Evolutionary conservation across 345 rosid genomes (phyloP).

Genomic region (Boechera retrofracta): DNA sequence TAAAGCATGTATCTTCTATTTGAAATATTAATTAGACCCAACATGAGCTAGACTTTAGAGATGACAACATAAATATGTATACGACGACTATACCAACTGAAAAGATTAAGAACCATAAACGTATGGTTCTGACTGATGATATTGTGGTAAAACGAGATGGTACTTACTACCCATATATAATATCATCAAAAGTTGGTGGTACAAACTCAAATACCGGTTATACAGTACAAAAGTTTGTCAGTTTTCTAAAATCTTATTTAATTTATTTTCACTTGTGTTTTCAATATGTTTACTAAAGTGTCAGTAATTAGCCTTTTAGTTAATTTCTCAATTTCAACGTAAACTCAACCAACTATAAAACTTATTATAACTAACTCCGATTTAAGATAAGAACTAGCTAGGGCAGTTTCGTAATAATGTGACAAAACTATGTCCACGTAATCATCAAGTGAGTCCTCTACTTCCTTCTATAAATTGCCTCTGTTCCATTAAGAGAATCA

Average conservation of each 20-base stretch:
- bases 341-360: not conserved
- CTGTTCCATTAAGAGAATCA: not conserved
- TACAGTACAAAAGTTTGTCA: too few relatives aligned
- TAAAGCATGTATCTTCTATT: not conserved
- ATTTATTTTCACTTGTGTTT: too few relatives aligned
- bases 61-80: too few relatives aligned
- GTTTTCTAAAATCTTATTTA: too few relatives aligned
- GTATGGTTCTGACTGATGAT: not conserved
- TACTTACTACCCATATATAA: too few relatives aligned
- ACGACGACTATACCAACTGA: not conserved
- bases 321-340: not conserved
- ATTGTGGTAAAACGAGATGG: too few relatives aligned
- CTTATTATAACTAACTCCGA: not conserved
- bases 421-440: constrained; percentile 28
- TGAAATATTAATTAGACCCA: not conserved
- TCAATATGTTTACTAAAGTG: too few relatives aligned
- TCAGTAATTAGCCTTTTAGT: not conserved
- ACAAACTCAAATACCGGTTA: too few relatives aligned
- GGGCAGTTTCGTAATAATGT: constrained; percentile 21
- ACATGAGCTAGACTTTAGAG: not conserved
- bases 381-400: not conserved
- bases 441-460: constrained; percentile 24
- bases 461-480: constrained; percentile 33
- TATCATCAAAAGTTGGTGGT: too few relatives aligned
- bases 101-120: not conserved